Base-by-base conservation (phyloP, 768 basidiomycete genomes). In the Imleria badia region DNA sequence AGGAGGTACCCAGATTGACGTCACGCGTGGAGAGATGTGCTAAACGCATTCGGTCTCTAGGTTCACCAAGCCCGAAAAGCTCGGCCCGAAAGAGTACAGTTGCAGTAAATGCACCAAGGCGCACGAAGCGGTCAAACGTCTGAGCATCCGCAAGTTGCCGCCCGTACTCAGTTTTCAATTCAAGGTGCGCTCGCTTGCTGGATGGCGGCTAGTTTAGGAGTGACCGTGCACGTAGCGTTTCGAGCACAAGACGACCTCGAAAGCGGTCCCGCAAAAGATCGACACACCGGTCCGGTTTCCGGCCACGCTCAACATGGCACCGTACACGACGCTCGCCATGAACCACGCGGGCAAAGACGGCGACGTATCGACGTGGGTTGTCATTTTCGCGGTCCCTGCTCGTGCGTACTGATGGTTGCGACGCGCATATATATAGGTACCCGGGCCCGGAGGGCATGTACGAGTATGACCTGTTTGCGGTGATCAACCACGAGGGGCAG, bases 401-500 rank as follows among this genome's bases (percentile, higher is more conserved):
- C 45, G 19, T 10, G 26, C 33, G 17, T 11, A 19, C 29, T 35
- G 13, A 35, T 3, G 13, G 46, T n/a, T 14, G 22, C 12, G 23
- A 43, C 31, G 40, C 14, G 31, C 30, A 31, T 19, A 7, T 55
- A 22, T 30, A 3, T 57, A 82, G 78, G 39, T 71, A 76, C 54
- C 75, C 77, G 4, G 84, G 83, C 7, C 83, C 89, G 0, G 79
- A 84, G 26, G 76, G 80, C 13, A 77, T 92, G 76, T 96, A 89
- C 68, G 85, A 89, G 45, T 98, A 95, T 66, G 91, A 96, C 66
- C 81, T 98, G 3, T 93, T 94, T 64, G 88, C 91, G 23, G 93
- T 97, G 36, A 88, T 98, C 55, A 94, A 91, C 61, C 94, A 98
- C 69, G 93, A 97, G 70, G 95, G 95, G 6, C 88, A 90, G 68